phyloP scores from a whole-genome alignment of 179 eudicot species.

The Drosera spatulata region DNA sequence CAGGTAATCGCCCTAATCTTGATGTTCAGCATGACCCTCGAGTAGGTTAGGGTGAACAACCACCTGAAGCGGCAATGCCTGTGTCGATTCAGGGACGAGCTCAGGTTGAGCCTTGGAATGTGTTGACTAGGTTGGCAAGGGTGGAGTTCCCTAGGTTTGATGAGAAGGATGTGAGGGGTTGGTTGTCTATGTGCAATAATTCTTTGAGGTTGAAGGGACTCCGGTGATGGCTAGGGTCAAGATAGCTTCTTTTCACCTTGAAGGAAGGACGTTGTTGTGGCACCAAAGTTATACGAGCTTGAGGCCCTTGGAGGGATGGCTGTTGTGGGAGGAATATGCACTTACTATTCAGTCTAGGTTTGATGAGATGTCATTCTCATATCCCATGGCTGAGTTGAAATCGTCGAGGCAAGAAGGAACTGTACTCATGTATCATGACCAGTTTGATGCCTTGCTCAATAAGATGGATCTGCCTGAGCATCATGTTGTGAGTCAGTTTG shows the following conservation, averaged over 20 bases:
- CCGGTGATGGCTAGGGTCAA: background rate
- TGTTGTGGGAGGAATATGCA: background rate
- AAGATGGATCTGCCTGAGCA: background rate
- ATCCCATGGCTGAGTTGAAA: background rate
- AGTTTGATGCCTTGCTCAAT: background rate
- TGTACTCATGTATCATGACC: background rate
- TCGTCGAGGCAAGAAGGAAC: background rate
- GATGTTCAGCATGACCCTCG: too few species aligned
- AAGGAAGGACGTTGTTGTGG: background rate
- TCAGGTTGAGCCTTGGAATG: too few species aligned
- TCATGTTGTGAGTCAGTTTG: background rate
- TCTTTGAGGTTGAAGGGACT: background rate
- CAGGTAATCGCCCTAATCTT: too few species aligned
- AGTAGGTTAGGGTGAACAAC: too few species aligned
- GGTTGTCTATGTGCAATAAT: background rate
- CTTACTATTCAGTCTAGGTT: background rate
- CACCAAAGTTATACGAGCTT: background rate
- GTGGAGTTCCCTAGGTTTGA: too few species aligned
- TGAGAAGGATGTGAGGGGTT: background rate
- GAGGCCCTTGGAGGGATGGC: background rate
- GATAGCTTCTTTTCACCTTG: background rate
- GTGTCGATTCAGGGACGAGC: too few species aligned
- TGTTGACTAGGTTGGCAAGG: too few species aligned
- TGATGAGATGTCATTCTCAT: background rate
- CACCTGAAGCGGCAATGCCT: too few species aligned